Base-by-base conservation (phyloP, 805 yeast genomes). In the Lachancea kluyveri region DNA sequence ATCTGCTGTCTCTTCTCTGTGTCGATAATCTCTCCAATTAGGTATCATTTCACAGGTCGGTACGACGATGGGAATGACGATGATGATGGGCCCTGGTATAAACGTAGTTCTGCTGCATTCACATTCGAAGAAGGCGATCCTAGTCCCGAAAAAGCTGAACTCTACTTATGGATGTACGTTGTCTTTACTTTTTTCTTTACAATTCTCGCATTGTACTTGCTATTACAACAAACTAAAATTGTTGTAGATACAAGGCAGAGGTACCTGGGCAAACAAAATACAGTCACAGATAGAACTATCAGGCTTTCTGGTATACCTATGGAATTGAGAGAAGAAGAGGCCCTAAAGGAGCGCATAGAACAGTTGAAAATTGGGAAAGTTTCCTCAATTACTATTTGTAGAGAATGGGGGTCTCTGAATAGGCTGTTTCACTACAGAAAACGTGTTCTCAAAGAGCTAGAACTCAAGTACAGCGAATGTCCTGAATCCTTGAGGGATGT, bases 241-340 rank as follows among this genome's bases (percentile, higher is more conserved):
- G 84, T 90, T 21, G 84, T 90, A 18, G 62, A 67, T 30, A 79
- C 82, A 43, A 72, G 97, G 40, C 97, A 90, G 58, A 62, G 60
- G 31, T 81, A 83, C 49, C 63, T 90, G 42, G 96, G 97, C 0
- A 72, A 70, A 41, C 96, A 88, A 54, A 81, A 81, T 52, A 79
- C 95, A 7, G 70, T 90, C 37, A 85, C 97, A 0, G 97, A 90
- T 64, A 69, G 95, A 52, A 92, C 97, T 1, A 79, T 92, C 24
- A 65, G 90, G 36, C 55, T 90, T 9, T 77, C 90, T 21, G 97
- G 97, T 1, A 85, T 90, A 4, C 96, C 97, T 0, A 79, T 83
- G 0, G 77, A 78, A 27, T 60, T 88, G 24, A 67, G 96, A 31
- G 78, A 75, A 35, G 87, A 77, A 43, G 67, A 68, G n/a, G 75